Evolutionary conservation across 345 rosid genomes (phyloP), one percentile per base, ranked within the genome.

Genomic region (Luvunga scandens): DNA sequence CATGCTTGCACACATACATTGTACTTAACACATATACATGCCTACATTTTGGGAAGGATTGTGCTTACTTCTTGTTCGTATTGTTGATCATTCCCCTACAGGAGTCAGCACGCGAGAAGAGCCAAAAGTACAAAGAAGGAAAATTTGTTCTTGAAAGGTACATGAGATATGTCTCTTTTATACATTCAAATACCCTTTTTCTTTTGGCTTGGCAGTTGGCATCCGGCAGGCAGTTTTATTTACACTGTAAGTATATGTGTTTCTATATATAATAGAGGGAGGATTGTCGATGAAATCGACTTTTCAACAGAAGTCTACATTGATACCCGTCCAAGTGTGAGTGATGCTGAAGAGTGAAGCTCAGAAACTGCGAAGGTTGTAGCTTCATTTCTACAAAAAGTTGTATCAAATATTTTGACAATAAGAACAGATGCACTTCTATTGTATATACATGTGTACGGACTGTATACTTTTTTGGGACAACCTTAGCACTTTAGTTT

Each of bases 131-230:
- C 68, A 93, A 93, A 82, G 97, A 89, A 87, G 95, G 97, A 77
- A 93, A 91, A 84, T 86, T 84, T 67, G 94, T 94, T 70, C 87
- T 93, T 1, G 98, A 94, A 82, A 94, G 98, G 97, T 93, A 86
- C 7, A 67, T 74, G 18, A 45, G 16, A 45, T 3, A 45, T 45
- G 18, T 45, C 77, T 68, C 75, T 13, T 34, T 69, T 73, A n/a
- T 30, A n/a, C 63, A 72, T 71, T 36, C 36, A 65, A 38, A 36
- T 56, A 27, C 45, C 9, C 65, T 62, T 50, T 42, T 22, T 18
- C 7, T 71, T 33, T 39, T n/a, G 6, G 72, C 31, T 65, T 70
- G 18, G 50, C 16, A 21, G 50, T 45, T 45, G 18, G 18, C 69
- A 31, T 55, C 21, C 25, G 38, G 30, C 31, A 0, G 19, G 66